Percentiles rank a stretch among this genome's conserved stretches.
Evolutionary conservation across 331 rosid genomes (phyloP).

Genomic region (Rhamnella rubrinervis): DNA sequence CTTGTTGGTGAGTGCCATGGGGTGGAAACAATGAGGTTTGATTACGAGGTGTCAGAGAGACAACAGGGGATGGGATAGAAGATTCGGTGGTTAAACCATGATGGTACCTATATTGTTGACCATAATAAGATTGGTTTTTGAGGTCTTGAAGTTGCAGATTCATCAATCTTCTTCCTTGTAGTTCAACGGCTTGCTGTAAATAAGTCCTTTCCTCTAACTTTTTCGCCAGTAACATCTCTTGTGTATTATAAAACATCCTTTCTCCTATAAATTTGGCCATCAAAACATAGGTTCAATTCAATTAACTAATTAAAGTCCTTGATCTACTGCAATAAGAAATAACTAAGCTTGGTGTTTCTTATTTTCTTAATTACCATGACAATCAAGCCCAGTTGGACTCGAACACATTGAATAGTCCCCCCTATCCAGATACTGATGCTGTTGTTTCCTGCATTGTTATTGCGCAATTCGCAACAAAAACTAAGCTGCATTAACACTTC

Average conservation of each 20-base stretch:
- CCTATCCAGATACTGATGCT: constrained; percentile 41
- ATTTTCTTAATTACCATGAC: constrained; percentile 30
- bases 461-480: constrained; percentile 6
- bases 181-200: constrained; percentile 74
- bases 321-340: too few relatives aligned
- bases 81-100: constrained; percentile 58
- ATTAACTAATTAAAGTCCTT: too few relatives aligned
- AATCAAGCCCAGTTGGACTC: constrained; percentile 38
- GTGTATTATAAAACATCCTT: constrained; percentile 63
- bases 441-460: constrained; percentile 39
- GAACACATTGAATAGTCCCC: constrained; percentile 42
- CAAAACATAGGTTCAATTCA: neutral
- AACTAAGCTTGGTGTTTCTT: neutral
- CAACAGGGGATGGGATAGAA: constrained; percentile 41
- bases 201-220: constrained; percentile 76
- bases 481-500: neutral
- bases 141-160: constrained; percentile 75
- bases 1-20: constrained; percentile 38
- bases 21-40: constrained; percentile 39
- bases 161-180: constrained; percentile 73
- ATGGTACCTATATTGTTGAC: constrained; percentile 37
- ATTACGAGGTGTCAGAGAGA: constrained; percentile 36
- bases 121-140: constrained; percentile 45
- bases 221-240: constrained; percentile 62
- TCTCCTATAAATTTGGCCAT: constrained; percentile 41